Percentiles rank a stretch among this genome's conserved stretches.
phyloP scores from a whole-genome alignment of 192 early-diverging fungal genomes.

The Coemansia sp. region DNA sequence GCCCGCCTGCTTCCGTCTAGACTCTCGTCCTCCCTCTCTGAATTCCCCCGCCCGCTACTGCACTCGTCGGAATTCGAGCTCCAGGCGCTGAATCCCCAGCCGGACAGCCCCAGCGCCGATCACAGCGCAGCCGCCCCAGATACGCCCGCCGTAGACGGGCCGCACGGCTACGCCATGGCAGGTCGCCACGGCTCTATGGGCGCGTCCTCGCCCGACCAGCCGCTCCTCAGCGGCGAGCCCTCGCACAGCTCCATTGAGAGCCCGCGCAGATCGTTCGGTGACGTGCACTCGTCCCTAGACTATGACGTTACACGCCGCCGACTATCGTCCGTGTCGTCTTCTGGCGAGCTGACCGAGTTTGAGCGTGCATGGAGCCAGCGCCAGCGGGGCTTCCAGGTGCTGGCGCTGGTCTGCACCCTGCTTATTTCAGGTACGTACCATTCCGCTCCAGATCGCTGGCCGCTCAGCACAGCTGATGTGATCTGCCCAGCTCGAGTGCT shows the following conservation, averaged over 20 bases:
- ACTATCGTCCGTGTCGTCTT: slow-evolving; percentile 21
- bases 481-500: no score
- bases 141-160: background rate
- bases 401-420: slow-evolving; percentile 56
- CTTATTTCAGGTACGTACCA: slow-evolving; percentile 53
- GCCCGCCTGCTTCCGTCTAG: background rate
- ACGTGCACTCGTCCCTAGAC: slow-evolving; percentile 9
- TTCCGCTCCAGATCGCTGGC: no score
- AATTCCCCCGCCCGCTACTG: background rate
- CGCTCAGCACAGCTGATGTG: no score
- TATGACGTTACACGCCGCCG: slow-evolving; percentile 10
- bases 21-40: background rate
- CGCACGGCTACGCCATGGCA: background rate
- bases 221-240: slow-evolving; percentile 18
- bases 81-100: background rate
- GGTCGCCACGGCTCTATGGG: slow-evolving; percentile 4
- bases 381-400: slow-evolving; percentile 48
- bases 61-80: slow-evolving; percentile 9
- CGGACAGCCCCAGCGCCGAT: background rate
- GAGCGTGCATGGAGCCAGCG: slow-evolving; percentile 26
- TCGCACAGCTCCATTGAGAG: background rate
- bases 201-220: slow-evolving; percentile 40
- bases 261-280: slow-evolving; percentile 8
- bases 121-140: background rate
- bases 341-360: slow-evolving; percentile 28